Evolutionary conservation across 257 asterid species (phyloP).

Genomic region (Solanum lycopersicoides): DNA sequence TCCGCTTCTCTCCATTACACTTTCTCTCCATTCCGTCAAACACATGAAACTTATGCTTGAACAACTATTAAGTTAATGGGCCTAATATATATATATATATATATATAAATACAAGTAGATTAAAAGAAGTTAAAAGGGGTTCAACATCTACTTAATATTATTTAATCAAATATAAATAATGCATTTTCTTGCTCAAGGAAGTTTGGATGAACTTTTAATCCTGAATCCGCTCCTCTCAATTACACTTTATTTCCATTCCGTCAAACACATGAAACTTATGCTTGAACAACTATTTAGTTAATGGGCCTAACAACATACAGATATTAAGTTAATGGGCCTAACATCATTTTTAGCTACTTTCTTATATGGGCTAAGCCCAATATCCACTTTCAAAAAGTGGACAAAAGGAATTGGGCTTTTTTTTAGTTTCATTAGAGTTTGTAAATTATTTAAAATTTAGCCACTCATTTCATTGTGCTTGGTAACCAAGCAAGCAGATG

Average conservation of each 20-base stretch:
- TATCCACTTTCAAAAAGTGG: not conserved
- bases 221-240: not conserved
- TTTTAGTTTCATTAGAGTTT: not conserved
- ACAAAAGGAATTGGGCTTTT: too few species aligned
- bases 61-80: not conserved
- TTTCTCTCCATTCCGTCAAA: not conserved
- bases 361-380: not conserved
- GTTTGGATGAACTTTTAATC: too few species aligned
- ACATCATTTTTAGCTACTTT: not conserved
- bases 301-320: not conserved
- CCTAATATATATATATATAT: too few species aligned
- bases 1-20: not conserved
- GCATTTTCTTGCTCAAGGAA: too few species aligned
- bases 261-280: not conserved
- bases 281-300: not conserved
- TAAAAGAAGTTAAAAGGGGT: too few species aligned
- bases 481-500: not conserved
- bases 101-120: too few species aligned
- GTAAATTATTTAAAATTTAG: too few species aligned
- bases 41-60: not conserved
- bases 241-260: not conserved
- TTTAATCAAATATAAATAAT: too few species aligned
- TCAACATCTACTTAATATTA: too few species aligned
- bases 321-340: not conserved
- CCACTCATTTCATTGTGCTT: not conserved